phyloP scores from a whole-genome alignment of 768 basidiomycete genomes.

The Lepiota brunneoincarnata region DNA sequence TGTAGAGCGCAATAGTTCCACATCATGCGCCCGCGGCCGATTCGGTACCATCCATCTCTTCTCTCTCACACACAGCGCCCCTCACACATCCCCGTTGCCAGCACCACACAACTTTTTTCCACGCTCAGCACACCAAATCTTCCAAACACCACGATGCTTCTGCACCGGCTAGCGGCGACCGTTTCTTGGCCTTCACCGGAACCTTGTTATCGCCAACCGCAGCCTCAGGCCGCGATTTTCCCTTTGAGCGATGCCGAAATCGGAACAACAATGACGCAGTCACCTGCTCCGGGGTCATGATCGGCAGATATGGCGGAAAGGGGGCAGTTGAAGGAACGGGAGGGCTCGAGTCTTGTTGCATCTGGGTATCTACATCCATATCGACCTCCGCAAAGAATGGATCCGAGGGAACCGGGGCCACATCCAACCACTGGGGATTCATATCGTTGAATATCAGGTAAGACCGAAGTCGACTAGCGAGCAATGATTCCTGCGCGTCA shows the following conservation, averaged over 20 bases:
- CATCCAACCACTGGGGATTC: slow-evolving; percentile 5
- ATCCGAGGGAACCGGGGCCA: neutral
- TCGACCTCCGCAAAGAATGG: neutral
- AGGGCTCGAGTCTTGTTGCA: neutral
- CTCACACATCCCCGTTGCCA: too few relatives aligned
- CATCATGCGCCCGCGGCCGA: too few relatives aligned
- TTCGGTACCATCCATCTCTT: too few relatives aligned
- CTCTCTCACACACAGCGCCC: too few relatives aligned
- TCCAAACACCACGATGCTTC: neutral
- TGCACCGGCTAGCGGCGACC: slow-evolving; percentile 1
- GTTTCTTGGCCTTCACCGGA: neutral
- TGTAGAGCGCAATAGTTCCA: too few relatives aligned
- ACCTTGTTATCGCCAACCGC: neutral
- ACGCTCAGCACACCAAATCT: neutral
- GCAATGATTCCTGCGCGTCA: slow-evolving; percentile 6
- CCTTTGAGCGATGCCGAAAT: slow-evolving; percentile 6
- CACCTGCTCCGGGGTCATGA: neutral
- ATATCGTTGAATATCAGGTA: slow-evolving; percentile 8
- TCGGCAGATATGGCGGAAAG: neutral
- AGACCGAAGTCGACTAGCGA: slow-evolving; percentile 6
- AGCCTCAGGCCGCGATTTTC: slow-evolving; percentile 5
- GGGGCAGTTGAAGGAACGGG: neutral
- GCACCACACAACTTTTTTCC: too few relatives aligned
- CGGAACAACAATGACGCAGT: slow-evolving; percentile 8
- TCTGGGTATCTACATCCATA: neutral